A percentile compares a stretch with the other conserved stretches of the same genome.
Conservation (phyloP, 1,139 yeast species). For the Debaryomycetaceae sp. region DNA sequence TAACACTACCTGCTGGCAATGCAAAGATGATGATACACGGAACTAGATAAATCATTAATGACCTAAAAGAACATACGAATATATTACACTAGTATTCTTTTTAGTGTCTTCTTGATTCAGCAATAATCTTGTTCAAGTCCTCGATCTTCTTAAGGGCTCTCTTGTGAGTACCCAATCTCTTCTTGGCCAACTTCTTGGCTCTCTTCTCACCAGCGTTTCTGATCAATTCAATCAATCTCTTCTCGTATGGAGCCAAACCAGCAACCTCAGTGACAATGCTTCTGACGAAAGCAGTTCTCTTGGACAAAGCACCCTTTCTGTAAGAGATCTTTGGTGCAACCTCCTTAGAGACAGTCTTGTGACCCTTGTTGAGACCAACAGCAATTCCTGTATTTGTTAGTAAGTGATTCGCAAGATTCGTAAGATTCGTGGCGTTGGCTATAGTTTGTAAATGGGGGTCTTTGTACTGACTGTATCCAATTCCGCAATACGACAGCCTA, state of each 20-base stretch:
- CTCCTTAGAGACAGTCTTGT: conserved; percentile 91
- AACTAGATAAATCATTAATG: neutral
- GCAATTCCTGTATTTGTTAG: conserved; percentile 73
- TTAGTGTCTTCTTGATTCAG: conserved; percentile 90
- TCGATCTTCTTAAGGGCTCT: conserved; percentile 99
- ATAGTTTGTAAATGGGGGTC: neutral
- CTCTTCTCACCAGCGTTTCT: conserved; percentile 99
- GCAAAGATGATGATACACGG: conserved; percentile 1
- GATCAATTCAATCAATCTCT: conserved; percentile 98
- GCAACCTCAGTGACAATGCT: conserved; percentile 94
- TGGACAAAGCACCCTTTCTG: conserved; percentile 96
- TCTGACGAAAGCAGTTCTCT: conserved; percentile 96
- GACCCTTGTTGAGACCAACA: conserved; percentile 99
- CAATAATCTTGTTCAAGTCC: conserved; percentile 94
- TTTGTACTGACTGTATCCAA: neutral
- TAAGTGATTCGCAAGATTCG: conserved; percentile 7
- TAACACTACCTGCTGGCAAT: neutral
- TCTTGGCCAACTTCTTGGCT: conserved; percentile 99
- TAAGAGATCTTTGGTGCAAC: conserved; percentile 92
- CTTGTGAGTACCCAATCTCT: conserved; percentile 99
- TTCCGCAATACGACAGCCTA: no score
- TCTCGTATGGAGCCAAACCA: conserved; percentile 99
- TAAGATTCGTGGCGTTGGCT: neutral
- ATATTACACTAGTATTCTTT: neutral
- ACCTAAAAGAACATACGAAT: neutral